Conservation (phyloP, 805 yeast species). For the Saccharomyces mikatae region DNA sequence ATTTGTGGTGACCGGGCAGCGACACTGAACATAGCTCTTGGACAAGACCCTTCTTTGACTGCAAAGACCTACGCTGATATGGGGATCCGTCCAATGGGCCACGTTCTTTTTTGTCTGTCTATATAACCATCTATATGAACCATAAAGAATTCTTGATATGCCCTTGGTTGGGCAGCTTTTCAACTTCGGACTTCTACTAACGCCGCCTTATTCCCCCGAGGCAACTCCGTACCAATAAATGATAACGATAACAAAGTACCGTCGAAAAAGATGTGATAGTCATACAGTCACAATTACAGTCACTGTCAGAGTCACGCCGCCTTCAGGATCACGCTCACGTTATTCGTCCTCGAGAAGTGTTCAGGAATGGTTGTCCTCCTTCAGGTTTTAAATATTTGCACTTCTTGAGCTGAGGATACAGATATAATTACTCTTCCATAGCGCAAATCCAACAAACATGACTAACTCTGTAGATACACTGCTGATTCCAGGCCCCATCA, state of each 20-base stretch:
- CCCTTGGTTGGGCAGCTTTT: neutral
- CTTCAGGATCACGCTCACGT: neutral
- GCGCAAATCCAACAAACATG: neutral
- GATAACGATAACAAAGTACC: neutral
- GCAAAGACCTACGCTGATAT: neutral
- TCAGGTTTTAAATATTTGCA: neutral
- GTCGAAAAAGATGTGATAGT: neutral
- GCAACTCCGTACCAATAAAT: neutral
- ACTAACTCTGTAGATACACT: slow-evolving; percentile 24
- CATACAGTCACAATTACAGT: neutral
- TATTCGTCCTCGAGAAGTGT: neutral
- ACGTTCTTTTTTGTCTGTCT: neutral
- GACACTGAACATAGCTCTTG: neutral
- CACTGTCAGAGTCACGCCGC: neutral
- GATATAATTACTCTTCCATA: neutral
- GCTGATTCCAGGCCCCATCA: slow-evolving; percentile 82
- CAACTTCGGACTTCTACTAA: neutral
- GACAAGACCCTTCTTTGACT: neutral
- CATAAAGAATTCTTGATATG: neutral
- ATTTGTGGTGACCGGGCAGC: neutral
- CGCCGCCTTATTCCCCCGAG: neutral
- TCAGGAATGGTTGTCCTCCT: too few relatives aligned
- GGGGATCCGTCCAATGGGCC: neutral
- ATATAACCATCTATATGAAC: neutral
- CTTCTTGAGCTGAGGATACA: neutral